Evolutionary conservation across 129 eudicot genomes (phyloP).

Genomic region (Artemisia annua): DNA sequence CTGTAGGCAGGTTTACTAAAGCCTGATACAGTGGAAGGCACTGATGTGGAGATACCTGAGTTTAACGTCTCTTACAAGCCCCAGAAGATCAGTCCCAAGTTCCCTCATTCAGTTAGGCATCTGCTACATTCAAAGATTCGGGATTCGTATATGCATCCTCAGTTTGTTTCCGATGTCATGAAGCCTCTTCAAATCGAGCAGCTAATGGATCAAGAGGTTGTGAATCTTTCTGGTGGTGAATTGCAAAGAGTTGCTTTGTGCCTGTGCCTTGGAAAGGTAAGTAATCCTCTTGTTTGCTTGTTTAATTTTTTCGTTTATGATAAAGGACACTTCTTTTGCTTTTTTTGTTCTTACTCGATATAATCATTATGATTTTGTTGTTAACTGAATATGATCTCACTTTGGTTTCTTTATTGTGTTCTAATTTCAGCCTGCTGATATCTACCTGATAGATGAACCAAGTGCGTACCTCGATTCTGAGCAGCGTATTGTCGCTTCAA

Average conservation of each 20-base stretch:
- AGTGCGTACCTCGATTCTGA: slow-evolving; percentile 89
- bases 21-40: slow-evolving; percentile 74
- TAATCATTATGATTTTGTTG: slow-evolving; percentile 6
- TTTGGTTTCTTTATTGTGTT: slow-evolving; percentile 1
- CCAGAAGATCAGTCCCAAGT: slow-evolving; percentile 81
- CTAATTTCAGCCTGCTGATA: slow-evolving; percentile 59
- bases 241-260: slow-evolving; percentile 86
- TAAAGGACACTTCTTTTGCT: too few relatives aligned
- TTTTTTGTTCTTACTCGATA: too few relatives aligned
- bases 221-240: slow-evolving; percentile 81
- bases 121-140: slow-evolving; percentile 72
- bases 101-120: slow-evolving; percentile 61
- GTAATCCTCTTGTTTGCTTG: too few relatives aligned
- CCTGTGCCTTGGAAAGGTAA: slow-evolving; percentile 80
- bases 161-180: slow-evolving; percentile 89
- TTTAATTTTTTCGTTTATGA: too few relatives aligned
- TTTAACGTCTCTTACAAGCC: slow-evolving; percentile 88
- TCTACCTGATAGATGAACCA: slow-evolving; percentile 87
- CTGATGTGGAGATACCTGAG: slow-evolving; percentile 79
- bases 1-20: slow-evolving; percentile 80
- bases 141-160: slow-evolving; percentile 82
- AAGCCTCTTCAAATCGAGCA: slow-evolving; percentile 89
- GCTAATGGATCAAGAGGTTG: slow-evolving; percentile 82
- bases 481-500: slow-evolving; percentile 92
- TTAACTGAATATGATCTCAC: background rate